Evolutionary conservation across 2,329 filamentous ascomycete genomes (phyloP).

Genomic region (Dactylellina sp.): DNA sequence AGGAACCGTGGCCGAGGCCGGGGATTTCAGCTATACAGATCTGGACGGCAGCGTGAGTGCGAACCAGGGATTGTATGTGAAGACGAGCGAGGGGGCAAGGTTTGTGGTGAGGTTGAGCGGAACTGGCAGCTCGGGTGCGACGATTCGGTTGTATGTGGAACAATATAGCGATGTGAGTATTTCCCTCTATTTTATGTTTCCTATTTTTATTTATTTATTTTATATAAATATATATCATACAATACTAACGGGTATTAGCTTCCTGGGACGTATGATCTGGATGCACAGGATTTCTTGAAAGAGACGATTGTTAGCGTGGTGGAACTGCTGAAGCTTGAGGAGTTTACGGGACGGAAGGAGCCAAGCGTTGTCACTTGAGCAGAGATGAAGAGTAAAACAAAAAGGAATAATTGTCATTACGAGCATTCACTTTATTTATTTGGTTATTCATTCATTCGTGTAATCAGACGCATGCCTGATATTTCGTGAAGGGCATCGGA

Average conservation of each 20-base stretch:
- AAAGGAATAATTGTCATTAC: not conserved
- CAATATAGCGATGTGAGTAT: constrained; percentile 77
- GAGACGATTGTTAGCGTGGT: constrained; percentile 88
- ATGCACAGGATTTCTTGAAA: constrained; percentile 93
- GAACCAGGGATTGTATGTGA: constrained; percentile 94
- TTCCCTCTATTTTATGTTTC: not conserved
- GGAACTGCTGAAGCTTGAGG: constrained; percentile 88
- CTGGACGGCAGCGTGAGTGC: constrained; percentile 96
- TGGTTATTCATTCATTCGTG: not conserved
- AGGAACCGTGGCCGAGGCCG: constrained; percentile 77
- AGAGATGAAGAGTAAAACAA: too few species aligned
- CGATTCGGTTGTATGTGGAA: constrained; percentile 96
- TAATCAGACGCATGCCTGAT: too few species aligned
- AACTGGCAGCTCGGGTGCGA: constrained; percentile 93
- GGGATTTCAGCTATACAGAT: constrained; percentile 98
- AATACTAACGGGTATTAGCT: constrained; percentile 68
- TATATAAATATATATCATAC: too few species aligned
- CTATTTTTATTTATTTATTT: too few species aligned
- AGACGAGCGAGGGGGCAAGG: constrained; percentile 92
- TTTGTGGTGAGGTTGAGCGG: constrained; percentile 95
- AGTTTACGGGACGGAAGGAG: constrained; percentile 90
- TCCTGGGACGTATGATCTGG: constrained; percentile 78
- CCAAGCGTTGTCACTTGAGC: constrained; percentile 93
- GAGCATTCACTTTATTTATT: not conserved
- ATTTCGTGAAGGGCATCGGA: too few species aligned